Percentiles rank a stretch among this genome's conserved stretches.
Evolutionary conservation across 495 filamentous ascomycete genomes (phyloP).

Genomic region (Neurospora tetraspora): DNA sequence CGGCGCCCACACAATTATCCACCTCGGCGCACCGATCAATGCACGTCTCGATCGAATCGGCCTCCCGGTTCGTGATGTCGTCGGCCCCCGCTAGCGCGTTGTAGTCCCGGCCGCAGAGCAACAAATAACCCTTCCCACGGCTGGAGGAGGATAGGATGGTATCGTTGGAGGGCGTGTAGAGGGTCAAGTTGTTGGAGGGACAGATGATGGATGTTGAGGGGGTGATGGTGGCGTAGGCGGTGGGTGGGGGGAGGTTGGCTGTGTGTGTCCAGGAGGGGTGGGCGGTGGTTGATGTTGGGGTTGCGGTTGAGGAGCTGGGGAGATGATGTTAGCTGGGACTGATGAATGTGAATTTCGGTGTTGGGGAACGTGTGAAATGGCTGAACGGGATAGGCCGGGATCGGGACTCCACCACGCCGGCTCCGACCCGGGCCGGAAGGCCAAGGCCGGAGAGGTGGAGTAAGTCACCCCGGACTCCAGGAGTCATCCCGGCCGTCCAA

Average conservation of each 20-base stretch:
- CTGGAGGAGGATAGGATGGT: neutral
- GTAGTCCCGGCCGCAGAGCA: conserved; percentile 30
- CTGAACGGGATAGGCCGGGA: neutral
- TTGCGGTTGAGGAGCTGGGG: neutral
- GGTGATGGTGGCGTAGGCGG: conserved; percentile 1
- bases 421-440: neutral
- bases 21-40: conserved; percentile 19
- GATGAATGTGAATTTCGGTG: no score
- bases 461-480: neutral
- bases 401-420: no score
- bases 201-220: conserved; percentile 10
- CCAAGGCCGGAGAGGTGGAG: neutral
- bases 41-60: conserved; percentile 18
- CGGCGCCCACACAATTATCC: conserved; percentile 22
- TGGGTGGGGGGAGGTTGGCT: conserved; percentile 7
- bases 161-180: conserved; percentile 14
- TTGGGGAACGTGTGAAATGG: no score
- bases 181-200: conserved; percentile 24
- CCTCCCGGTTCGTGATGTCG: conserved; percentile 16
- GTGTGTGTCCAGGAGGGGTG: neutral
- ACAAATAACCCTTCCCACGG: conserved; percentile 10
- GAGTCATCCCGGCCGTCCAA: neutral
- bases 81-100: conserved; percentile 13
- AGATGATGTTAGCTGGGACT: no score
- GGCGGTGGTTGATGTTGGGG: neutral